A percentile compares a stretch with the other conserved stretches of the same genome.
Evolutionary conservation across 495 filamentous ascomycete species (phyloP).

Genomic region (Pseudomonodictys pantanalensis): DNA sequence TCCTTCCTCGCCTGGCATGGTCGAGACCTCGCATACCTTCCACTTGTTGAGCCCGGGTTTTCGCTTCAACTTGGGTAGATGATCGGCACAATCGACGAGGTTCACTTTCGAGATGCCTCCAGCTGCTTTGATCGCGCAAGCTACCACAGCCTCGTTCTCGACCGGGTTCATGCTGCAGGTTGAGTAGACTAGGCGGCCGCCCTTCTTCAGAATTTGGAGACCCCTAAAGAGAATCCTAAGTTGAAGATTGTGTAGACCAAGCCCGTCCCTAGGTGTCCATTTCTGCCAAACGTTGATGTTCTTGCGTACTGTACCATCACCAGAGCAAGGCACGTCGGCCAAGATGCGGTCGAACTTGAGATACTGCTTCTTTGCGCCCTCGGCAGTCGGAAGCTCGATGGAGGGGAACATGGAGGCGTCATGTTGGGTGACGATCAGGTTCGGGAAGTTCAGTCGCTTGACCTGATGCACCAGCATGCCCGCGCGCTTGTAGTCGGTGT

Average conservation of each 20-base stretch:
- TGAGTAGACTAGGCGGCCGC: constrained; percentile 91
- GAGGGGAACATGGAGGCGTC: constrained; percentile 95
- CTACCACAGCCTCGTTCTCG: constrained; percentile 93
- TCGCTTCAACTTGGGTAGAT: constrained; percentile 73
- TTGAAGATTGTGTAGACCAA: constrained; percentile 82
- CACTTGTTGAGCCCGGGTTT: constrained; percentile 68
- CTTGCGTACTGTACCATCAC: constrained; percentile 89
- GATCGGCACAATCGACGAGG: constrained; percentile 75
- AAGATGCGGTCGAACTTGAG: constrained; percentile 96
- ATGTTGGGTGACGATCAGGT: constrained; percentile 95
- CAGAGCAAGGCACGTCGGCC: constrained; percentile 94
- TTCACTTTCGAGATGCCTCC: constrained; percentile 78
- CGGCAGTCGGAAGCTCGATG: constrained; percentile 62
- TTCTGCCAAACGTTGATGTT: constrained; percentile 91
- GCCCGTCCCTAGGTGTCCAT: constrained; percentile 77
- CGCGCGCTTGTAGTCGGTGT: constrained; percentile 88
- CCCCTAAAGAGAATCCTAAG: constrained; percentile 86
- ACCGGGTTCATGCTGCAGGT: constrained; percentile 98
- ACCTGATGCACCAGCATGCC: constrained; percentile 98
- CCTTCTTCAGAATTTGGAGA: constrained; percentile 93
- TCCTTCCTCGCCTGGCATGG: constrained; percentile 42
- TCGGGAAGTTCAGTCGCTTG: constrained; percentile 93
- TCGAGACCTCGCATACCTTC: constrained; percentile 71
- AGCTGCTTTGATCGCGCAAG: constrained; percentile 81
- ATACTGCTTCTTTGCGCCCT: constrained; percentile 61